Evolutionary conservation across 345 rosid species (phyloP), one percentile per base, ranked within the genome.

Genomic region (Eucalyptus erythrocorys): DNA sequence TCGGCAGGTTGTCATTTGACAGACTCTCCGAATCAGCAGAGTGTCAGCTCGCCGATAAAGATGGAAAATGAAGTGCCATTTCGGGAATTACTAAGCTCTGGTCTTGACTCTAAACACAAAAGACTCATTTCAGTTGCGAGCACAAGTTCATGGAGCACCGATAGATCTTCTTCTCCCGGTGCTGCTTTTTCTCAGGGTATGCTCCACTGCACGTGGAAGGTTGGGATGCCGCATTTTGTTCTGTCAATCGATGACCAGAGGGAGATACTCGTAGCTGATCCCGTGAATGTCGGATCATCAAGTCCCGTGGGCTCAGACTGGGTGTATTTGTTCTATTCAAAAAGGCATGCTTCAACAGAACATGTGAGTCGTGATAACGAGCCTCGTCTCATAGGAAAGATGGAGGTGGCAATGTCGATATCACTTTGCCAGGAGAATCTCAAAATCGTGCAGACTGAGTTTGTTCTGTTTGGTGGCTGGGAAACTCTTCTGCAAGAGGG

Each of bases 191-290:
- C 93, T 91, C 96, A 92, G 88, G 99, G 99, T 89, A 93, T 94
- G 92, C 97, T 98, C 55, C 98, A 95, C 21, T 94, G 94, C 92
- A 92, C 93, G 19, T 95, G 97, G 99, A 94, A 93, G 90, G 92
- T 89, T 90, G 94, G 93, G 89, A 91, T 86, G 49, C 99, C 97
- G 1, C 94, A 92, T 91, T 98, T 96, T 91, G 95, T 94, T 88
- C 96, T 96, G 93, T 97, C 98, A 26, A 24, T 96, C 26, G 99
- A 96, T 92, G 93, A 94, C 81, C 94, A 92, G 90, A 95, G 90
- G 89, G 95, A 95, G 90, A 93, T 92, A 51, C 96, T 94, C 90
- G 91, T 94, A 51, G 97, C 98, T 66, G 91, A 90, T 91, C 90
- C 96, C 91, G 90, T 89, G 85, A 94, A 88, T 45, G 92, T 84